Evolutionary conservation across 2,329 filamentous ascomycete genomes (phyloP).

Genomic region (Penicillium digitatum): DNA sequence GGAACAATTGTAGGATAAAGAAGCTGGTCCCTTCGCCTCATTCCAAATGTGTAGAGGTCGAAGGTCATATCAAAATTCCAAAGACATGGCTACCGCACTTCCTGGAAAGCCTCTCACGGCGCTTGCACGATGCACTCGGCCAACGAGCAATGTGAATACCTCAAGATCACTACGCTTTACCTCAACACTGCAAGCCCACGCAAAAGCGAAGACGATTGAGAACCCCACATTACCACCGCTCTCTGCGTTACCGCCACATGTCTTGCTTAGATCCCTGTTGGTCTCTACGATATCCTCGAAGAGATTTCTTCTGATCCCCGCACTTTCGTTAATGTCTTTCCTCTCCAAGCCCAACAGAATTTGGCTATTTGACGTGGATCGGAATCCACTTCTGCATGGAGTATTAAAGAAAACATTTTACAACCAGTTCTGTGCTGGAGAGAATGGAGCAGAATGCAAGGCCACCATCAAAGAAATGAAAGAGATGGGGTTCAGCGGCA

Average conservation of each 20-base stretch:
- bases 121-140: constrained; percentile 1
- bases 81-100: constrained; percentile 2
- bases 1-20: not conserved
- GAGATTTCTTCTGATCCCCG: constrained; percentile 61
- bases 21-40: not conserved
- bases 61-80: not conserved
- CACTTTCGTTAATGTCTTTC: constrained; percentile 62
- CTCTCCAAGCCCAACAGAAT: constrained; percentile 57
- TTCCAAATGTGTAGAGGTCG: not conserved
- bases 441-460: constrained; percentile 64
- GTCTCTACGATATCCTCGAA: constrained; percentile 49
- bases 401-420: constrained; percentile 67
- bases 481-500: constrained; percentile 72
- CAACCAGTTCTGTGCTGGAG: constrained; percentile 84
- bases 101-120: constrained; percentile 1
- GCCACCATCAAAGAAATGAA: constrained; percentile 63
- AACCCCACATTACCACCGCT: constrained; percentile 19
- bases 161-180: constrained; percentile 8
- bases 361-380: constrained; percentile 64
- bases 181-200: constrained; percentile 18
- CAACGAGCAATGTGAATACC: not conserved
- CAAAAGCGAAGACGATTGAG: constrained; percentile 4
- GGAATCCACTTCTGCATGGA: constrained; percentile 65
- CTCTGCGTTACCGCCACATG: constrained; percentile 31
- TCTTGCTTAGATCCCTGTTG: constrained; percentile 42